These are phyloP conservation scores for Ceratobasidium sp. DNA, from an alignment of 1,284 basidiomycete species.

Conservation along the genomic window DNA sequence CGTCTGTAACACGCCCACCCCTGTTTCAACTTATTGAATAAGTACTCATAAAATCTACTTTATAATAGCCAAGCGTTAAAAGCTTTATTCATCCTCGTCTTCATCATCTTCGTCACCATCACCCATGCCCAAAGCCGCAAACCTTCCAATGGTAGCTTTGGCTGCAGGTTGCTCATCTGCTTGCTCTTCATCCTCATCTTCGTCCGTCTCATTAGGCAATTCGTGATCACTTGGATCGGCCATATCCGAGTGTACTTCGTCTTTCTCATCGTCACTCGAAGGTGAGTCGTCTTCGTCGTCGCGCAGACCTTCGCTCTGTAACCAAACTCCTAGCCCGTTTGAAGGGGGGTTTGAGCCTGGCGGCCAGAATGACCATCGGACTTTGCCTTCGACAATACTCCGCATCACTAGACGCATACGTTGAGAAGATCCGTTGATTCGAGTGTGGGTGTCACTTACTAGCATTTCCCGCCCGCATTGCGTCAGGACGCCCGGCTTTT, in stretches of 20 bases:
- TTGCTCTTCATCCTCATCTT: conserved; percentile 50
- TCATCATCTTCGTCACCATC: conserved; percentile 57
- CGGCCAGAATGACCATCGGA: conserved; percentile 89
- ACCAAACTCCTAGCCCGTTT: conserved; percentile 71
- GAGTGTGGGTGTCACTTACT: conserved; percentile 66
- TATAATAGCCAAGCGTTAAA: neutral
- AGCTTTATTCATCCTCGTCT: conserved; percentile 51
- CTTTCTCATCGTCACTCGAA: conserved; percentile 53
- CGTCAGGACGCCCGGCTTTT: conserved; percentile 87
- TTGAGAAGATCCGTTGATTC: neutral
- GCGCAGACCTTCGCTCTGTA: conserved; percentile 51
- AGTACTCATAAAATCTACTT: neutral
- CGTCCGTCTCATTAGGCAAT: conserved; percentile 47
- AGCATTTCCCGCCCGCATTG: conserved; percentile 88
- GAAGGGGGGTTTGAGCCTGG: conserved; percentile 59
- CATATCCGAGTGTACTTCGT: conserved; percentile 48
- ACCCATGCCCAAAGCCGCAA: conserved; percentile 56
- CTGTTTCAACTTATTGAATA: neutral
- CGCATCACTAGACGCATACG: conserved; percentile 73
- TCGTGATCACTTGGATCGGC: conserved; percentile 45
- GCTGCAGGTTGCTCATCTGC: conserved; percentile 37
- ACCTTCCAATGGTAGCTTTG: conserved; percentile 54
- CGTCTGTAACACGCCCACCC: no score
- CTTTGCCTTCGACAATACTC: conserved; percentile 79
- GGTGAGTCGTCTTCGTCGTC: conserved; percentile 48